A percentile compares a stretch with the other conserved stretches of the same genome.
These are phyloP conservation scores for Logfia minima DNA, from an alignment of 129 eudicot genomes.

Conservation along the genomic window DNA sequence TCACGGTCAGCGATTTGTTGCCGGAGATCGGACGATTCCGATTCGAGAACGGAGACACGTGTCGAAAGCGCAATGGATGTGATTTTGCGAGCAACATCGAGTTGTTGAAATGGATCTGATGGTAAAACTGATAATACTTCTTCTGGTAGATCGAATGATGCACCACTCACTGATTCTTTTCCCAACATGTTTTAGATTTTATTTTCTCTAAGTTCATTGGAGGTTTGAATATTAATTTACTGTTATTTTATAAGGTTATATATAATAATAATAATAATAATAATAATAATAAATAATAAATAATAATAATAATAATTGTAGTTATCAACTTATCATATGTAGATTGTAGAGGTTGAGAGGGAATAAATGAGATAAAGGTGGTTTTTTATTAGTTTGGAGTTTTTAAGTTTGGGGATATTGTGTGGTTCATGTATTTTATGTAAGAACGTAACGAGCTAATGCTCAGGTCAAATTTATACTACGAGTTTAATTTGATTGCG, in stretches of 20 bases:
- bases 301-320: too few relatives aligned
- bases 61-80: slow-evolving; percentile 95
- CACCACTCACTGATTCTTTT: slow-evolving; percentile 37
- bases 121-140: slow-evolving; percentile 72
- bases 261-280: too few relatives aligned
- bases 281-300: too few relatives aligned
- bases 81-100: slow-evolving; percentile 91
- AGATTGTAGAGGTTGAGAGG: not conserved
- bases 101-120: slow-evolving; percentile 88
- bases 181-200: slow-evolving; percentile 27
- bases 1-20: slow-evolving; percentile 60
- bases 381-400: too few relatives aligned
- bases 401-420: not conserved
- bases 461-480: too few relatives aligned
- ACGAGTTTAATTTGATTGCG: too few relatives aligned
- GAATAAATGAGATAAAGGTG: not conserved
- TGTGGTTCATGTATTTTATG: not conserved
- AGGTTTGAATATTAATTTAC: not conserved
- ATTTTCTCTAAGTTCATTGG: not conserved
- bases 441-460: not conserved
- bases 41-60: slow-evolving; percentile 80
- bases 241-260: too few relatives aligned
- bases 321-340: too few relatives aligned
- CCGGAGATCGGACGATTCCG: slow-evolving; percentile 74
- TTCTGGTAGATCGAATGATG: slow-evolving; percentile 64